These are phyloP conservation scores for Skeletonema tropicum DNA, from an alignment of 108 stramenopile species.

Conservation along the genomic window DNA sequence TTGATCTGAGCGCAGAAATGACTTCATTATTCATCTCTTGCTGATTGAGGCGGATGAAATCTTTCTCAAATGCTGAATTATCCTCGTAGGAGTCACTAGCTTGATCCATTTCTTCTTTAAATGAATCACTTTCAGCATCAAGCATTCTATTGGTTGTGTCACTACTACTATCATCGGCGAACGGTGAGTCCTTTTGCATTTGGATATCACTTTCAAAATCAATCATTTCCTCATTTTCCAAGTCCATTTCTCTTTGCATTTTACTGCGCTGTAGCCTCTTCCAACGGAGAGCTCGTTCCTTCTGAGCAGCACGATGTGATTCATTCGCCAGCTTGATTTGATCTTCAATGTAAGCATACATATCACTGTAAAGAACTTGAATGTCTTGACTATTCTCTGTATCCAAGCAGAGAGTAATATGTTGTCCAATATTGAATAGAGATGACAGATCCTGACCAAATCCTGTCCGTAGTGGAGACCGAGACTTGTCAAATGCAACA, in stretches of 20 bases:
- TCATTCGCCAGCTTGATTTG: constrained; percentile 18
- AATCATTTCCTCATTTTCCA: not conserved
- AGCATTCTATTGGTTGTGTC: constrained; percentile 9
- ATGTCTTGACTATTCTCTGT: constrained; percentile 12
- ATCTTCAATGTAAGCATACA: constrained; percentile 24
- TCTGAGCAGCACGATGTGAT: constrained; percentile 9
- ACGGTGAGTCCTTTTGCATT: not conserved
- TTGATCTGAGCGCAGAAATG: constrained; percentile 20
- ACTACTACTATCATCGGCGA: not conserved
- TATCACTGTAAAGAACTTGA: constrained; percentile 28
- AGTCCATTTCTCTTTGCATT: not conserved
- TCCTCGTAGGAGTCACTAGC: constrained; percentile 7
- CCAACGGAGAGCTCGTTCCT: constrained; percentile 16
- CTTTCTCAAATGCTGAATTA: not conserved
- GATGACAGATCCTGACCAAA: constrained; percentile 62
- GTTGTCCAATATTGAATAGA: constrained; percentile 87
- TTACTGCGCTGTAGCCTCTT: not conserved
- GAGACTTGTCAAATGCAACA: not conserved
- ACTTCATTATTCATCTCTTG: constrained; percentile 32
- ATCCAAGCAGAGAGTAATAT: constrained; percentile 73
- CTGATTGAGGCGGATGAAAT: constrained; percentile 20
- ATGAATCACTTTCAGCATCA: not conserved
- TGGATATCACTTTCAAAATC: not conserved
- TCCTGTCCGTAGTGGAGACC: constrained; percentile 18
- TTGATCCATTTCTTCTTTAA: not conserved